Base-by-base conservation (phyloP, 192 early-diverging fungal genomes). In the Linnemannia exigua region DNA sequence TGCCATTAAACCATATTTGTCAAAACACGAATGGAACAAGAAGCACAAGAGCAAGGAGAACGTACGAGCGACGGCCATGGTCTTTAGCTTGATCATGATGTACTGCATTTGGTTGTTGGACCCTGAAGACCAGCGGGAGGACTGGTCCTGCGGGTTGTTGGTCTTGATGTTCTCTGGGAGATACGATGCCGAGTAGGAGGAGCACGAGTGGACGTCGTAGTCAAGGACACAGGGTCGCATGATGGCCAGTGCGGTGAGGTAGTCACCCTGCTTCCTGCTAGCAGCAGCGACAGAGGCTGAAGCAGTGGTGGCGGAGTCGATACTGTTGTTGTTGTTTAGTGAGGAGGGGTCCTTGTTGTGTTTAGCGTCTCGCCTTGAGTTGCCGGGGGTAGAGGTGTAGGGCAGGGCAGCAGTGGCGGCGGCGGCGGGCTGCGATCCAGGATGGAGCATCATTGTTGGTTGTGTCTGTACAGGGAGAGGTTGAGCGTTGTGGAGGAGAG, bases 91-190 rank as follows among this genome's bases (percentile, higher is more conserved):
- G 61, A 99, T 82, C n/a, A 94, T 96, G 52, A 99, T 94, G 88
- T 91, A 97, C 90, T 99, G 98, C 84, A 92, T 88, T 77, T 99
- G 98, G 88, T 98, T 95, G 88, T 97, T 96, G 44, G 89, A 90
- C 25, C 91, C 94, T 47, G 92, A 93, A 41, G 97, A 95, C 98
- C 98, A 99, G 38, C 98, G 91, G 35, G 97, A 98, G 3, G 91
- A 87, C 88, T 98, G 96, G 80, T 99, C 97, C 68, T 91, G 90
- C 35, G 98, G 98, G 36, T 93, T 94, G 88, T 97, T 94, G 33
- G 90, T 90, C 69, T 91, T 88, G 80, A 99, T 97, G 88, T 98
- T 92, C 74, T 91, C 92, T 48, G 98, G 97, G 71, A 96, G 91
- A 87, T 96, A 99, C 66, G 88, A 90, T 2, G 97, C 94, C 2